Evolutionary conservation across 306 rosid species (phyloP).

Genomic region (Trifolium dubium): DNA sequence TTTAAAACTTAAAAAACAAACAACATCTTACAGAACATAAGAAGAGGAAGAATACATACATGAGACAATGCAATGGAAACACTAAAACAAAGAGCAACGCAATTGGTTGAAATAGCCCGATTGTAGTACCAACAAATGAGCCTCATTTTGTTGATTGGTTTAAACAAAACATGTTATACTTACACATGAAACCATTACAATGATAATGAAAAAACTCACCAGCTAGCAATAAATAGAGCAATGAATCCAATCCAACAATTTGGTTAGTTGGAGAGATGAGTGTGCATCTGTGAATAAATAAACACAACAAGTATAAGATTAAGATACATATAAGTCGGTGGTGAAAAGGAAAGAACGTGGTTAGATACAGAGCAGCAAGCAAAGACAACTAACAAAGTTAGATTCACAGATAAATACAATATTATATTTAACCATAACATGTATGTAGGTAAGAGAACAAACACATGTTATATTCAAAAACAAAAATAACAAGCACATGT

Average conservation of each 20-base stretch:
- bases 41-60: constrained; percentile 11
- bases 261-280: constrained; percentile 51
- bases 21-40: background rate
- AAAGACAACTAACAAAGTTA: constrained; percentile 51
- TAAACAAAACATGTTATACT: constrained; percentile 12
- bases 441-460: constrained; percentile 41
- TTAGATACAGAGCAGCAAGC: constrained; percentile 54
- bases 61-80: constrained; percentile 14
- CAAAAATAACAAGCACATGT: constrained; percentile 59
- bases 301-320: constrained; percentile 40
- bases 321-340: constrained; percentile 29
- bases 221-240: constrained; percentile 42
- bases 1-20: background rate
- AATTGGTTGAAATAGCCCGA: background rate
- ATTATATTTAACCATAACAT: constrained; percentile 52
- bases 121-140: constrained; percentile 24
- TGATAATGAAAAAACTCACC: constrained; percentile 63
- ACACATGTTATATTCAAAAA: constrained; percentile 54
- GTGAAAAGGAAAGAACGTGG: constrained; percentile 47
- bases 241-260: too few relatives aligned
- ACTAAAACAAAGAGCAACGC: background rate
- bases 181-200: constrained; percentile 13
- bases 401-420: constrained; percentile 41
- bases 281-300: constrained; percentile 58
- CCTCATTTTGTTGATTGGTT: background rate